These are phyloP conservation scores for Fraxinus anomala DNA, from an alignment of 257 asterid genomes.

Conservation along the genomic window DNA sequence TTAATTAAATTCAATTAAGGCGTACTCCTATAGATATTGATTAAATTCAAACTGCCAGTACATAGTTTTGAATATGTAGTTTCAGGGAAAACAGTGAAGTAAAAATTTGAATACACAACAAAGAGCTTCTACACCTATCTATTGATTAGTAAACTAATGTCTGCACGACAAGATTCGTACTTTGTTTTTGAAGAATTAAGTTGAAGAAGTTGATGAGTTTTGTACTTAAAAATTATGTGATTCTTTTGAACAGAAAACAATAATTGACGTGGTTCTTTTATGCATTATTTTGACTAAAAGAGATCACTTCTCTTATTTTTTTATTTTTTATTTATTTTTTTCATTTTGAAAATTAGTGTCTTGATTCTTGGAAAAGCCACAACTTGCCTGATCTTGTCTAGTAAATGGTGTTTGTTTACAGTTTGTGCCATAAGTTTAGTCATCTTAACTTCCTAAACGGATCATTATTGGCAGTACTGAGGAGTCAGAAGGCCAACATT, in stretches of 20 bases:
- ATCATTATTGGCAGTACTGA: conserved; percentile 2
- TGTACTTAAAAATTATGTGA: not conserved
- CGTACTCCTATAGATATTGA: not conserved
- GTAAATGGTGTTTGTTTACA: not conserved
- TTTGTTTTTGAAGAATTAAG: too few relatives aligned
- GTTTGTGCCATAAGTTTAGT: not conserved
- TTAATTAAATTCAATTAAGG: conserved; percentile 3
- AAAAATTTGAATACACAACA: not conserved
- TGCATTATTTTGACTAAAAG: too few relatives aligned
- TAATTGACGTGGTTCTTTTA: not conserved
- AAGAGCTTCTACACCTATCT: not conserved
- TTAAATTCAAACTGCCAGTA: not conserved
- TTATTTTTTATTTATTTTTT: too few relatives aligned
- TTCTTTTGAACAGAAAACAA: not conserved
- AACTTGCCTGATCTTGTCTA: not conserved
- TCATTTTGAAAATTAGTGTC: not conserved
- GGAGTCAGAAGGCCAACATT: conserved; percentile 17
- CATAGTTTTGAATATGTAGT: not conserved
- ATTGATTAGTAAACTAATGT: not conserved
- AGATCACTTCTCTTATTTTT: not conserved
- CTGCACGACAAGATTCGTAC: not conserved
- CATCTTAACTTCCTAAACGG: not conserved
- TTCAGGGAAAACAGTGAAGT: not conserved
- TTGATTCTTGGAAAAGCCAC: not conserved
- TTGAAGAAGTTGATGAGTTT: not conserved